phyloP scores from a whole-genome alignment of 352 stramenopile species.

The Phytophthora pinifolia region DNA sequence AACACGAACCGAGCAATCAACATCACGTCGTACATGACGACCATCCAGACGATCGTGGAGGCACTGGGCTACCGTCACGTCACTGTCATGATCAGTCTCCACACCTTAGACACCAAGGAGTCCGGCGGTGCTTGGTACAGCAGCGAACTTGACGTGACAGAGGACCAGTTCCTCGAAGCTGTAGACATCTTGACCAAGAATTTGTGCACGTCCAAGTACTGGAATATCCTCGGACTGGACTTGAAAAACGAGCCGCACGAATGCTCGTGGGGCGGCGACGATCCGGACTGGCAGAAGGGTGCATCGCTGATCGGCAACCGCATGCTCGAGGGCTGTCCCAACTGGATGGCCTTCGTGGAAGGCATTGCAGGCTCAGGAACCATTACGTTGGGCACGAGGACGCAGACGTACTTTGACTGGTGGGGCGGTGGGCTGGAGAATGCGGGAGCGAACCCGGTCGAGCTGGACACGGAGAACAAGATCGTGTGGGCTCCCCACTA shows the following conservation, averaged over 20 bases:
- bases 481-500: constrained; percentile 70
- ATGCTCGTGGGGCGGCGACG: constrained; percentile 43
- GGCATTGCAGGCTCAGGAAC: constrained; percentile 42
- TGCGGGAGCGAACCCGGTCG: constrained; percentile 32
- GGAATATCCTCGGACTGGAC: constrained; percentile 66
- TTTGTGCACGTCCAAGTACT: constrained; percentile 52
- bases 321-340: constrained; percentile 57
- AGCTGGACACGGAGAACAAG: constrained; percentile 42
- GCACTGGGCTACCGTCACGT: constrained; percentile 60
- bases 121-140: constrained; percentile 65
- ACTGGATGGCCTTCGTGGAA: constrained; percentile 71
- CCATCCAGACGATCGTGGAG: constrained; percentile 50
- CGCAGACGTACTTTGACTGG: constrained; percentile 56
- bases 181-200: constrained; percentile 61
- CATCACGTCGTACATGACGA: constrained; percentile 57
- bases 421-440: constrained; percentile 54
- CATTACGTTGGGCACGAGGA: constrained; percentile 32
- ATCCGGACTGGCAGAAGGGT: constrained; percentile 54
- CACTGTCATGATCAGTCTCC: constrained; percentile 64
- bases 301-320: constrained; percentile 52
- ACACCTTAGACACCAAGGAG: constrained; percentile 45
- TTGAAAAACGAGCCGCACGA: constrained; percentile 69
- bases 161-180: constrained; percentile 52
- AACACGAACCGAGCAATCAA: constrained; percentile 66
- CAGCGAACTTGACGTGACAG: constrained; percentile 38